phyloP scores from a whole-genome alignment of 495 filamentous ascomycete genomes.

The Trichodelitschia bisporula region DNA sequence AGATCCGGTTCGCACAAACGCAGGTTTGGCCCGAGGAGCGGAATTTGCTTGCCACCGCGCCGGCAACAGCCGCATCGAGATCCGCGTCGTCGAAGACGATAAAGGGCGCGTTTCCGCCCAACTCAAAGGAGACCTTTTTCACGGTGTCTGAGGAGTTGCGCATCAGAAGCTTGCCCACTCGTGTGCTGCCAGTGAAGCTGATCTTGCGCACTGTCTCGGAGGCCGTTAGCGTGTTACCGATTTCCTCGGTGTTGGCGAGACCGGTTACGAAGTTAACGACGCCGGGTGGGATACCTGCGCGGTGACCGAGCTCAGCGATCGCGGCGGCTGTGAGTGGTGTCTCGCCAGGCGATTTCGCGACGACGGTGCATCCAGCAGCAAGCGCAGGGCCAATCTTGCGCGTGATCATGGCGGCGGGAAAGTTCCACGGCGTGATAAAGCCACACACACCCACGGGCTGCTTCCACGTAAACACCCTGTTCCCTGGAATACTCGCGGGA shows the following conservation, averaged over 20 bases:
- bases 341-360: slow-evolving; percentile 41
- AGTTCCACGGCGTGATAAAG: slow-evolving; percentile 56
- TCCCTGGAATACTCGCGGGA: slow-evolving; percentile 18
- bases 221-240: slow-evolving; percentile 39
- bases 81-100: slow-evolving; percentile 53
- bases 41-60: slow-evolving; percentile 38
- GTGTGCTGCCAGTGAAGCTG: slow-evolving; percentile 46
- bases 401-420: slow-evolving; percentile 22
- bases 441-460: slow-evolving; percentile 84
- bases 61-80: slow-evolving; percentile 32
- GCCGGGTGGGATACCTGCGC: slow-evolving; percentile 33
- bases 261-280: slow-evolving; percentile 35
- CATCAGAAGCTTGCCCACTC: slow-evolving; percentile 38
- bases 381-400: slow-evolving; percentile 23
- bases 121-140: slow-evolving; percentile 49
- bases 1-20: slow-evolving; percentile 48
- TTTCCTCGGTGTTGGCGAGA: slow-evolving; percentile 34
- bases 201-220: slow-evolving; percentile 43
- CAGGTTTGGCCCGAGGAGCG: slow-evolving; percentile 48
- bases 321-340: slow-evolving; percentile 33
- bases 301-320: slow-evolving; percentile 28
- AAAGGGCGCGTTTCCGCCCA: slow-evolving; percentile 55
- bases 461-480: slow-evolving; percentile 20
- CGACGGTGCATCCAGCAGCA: slow-evolving; percentile 34
- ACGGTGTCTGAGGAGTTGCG: slow-evolving; percentile 31